Base-by-base conservation (phyloP, 345 rosid genomes). In the Linum tenue region DNA sequence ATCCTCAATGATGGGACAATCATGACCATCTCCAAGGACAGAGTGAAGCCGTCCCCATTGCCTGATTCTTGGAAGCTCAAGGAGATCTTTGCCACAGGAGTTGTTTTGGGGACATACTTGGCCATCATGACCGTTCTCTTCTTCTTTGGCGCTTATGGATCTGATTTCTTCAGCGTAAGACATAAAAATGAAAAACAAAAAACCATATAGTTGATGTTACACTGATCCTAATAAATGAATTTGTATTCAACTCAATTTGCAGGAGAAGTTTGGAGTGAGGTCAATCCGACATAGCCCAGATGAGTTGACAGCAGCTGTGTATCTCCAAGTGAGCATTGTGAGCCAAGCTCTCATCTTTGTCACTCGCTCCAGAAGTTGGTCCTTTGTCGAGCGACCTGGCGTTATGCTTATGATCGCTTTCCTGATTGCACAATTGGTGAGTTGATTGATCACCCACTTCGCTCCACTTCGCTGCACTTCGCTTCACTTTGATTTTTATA, bases 291-390 rank as follows among this genome's bases (percentile, higher is more conserved):
- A 82, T 16, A 83, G 57, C 59, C 57, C 61, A 0, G 66, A 80
- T 1, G 86, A 92, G 72, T 86, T 89, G 8, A 85, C 87, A 56
- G 85, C 94, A 11, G 97, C 94, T n/a, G 58, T 92, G 41, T 92
- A 92, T 72, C 94, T 89, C 55, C 98, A 92, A 87, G 98, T 92
- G 60, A 92, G 97, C 72, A 87, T 87, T 16, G 83, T 92, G 59
- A 92, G 98, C 65, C 98, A 92, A 71, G 95, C 96, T 39, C 96
- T 92, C 68, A 92, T 92, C 74, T 92, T 92, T 64, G 98, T 92
- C 16, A 92, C 98, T n/a, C 81, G 97, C 61, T 92, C 98, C 6
- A 85, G 91, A 44, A 86, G 97, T 76, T 92, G 96, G 95, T 92
- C 98, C 37, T 92, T 61, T 39, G 37, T 84, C 5, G 98, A 92